These are phyloP conservation scores for Saccharum hybrid DNA, from an alignment of 202 grass and related monocot genomes.

Conservation along the genomic window DNA sequence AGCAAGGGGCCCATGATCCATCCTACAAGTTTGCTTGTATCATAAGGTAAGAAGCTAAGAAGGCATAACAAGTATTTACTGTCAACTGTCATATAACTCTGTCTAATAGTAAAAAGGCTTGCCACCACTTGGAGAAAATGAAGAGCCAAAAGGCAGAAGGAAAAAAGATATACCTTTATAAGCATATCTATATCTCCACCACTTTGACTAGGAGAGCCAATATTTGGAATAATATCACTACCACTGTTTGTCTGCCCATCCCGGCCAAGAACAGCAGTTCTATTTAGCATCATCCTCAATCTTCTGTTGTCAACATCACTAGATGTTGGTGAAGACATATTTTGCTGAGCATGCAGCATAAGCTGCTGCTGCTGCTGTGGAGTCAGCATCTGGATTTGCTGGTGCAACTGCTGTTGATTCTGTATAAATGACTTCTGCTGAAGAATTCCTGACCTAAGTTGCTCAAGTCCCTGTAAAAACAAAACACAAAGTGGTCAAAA, in stretches of 20 bases:
- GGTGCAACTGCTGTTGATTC: slow-evolving; percentile 83
- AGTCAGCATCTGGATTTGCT: slow-evolving; percentile 83
- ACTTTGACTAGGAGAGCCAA: slow-evolving; percentile 80
- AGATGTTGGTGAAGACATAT: slow-evolving; percentile 77
- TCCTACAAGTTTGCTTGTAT: background rate
- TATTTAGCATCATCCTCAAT: slow-evolving; percentile 91
- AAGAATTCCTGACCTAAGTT: slow-evolving; percentile 81
- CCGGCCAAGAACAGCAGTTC: slow-evolving; percentile 68
- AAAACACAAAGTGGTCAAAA: slow-evolving; percentile 8
- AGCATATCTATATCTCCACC: slow-evolving; percentile 90
- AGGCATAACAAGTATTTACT: no score
- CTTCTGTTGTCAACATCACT: slow-evolving; percentile 90
- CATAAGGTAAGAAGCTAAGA: background rate
- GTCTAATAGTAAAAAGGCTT: background rate
- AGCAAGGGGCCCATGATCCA: slow-evolving; percentile 9
- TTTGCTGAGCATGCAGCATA: slow-evolving; percentile 88
- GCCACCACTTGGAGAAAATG: slow-evolving; percentile 35
- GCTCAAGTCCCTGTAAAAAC: slow-evolving; percentile 77
- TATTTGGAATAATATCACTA: slow-evolving; percentile 78
- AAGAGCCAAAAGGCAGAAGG: slow-evolving; percentile 14
- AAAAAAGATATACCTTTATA: slow-evolving; percentile 71
- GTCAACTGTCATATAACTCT: background rate
- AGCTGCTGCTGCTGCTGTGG: slow-evolving; percentile 95
- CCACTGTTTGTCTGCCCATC: slow-evolving; percentile 79
- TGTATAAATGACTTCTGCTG: slow-evolving; percentile 92